Evolutionary conservation across 1,139 yeast species (phyloP), one percentile per base, ranked within the genome.

Genomic region (Blastobotrys apis): DNA sequence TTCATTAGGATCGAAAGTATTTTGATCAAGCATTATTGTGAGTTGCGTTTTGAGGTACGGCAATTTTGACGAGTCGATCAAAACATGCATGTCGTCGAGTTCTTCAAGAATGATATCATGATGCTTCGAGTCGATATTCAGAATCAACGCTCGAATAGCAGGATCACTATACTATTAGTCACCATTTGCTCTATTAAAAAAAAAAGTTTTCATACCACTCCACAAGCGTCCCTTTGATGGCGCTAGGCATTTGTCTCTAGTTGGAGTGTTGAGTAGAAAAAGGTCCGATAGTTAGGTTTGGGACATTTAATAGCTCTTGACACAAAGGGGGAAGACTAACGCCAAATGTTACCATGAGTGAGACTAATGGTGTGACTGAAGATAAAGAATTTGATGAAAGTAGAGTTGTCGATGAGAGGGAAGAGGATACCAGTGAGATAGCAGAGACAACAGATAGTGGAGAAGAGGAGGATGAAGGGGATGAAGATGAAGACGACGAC

Each of bases 51-150:
- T 90, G 45, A 92, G 81, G 57, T 73, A 80, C 30, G 78, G 81
- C 3, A 90, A 84, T 65, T 81, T 83, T 36, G 77, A 76, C 31
- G 82, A 82, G 52, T 85, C 92, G 25, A 92, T 83, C 48, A 92
- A 69, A 23, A 92, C 65, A 64, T 92, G 97, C 1, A 94, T 84
- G 35, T 90, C 97, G 60, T 92, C 97, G 39, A 92, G 72, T 56
- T 90, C 97, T 48, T 81, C 85, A 15, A 82, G 72, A 4, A 88
- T 84, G 3, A 87, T 81, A 48, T 88, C 94, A 44, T 83, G 80
- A 35, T 74, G 68, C 33, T 76, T 77, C 0, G 85, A 68, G 62
- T 88, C 96, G 34, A 88, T 84, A 58, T 82, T 85, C 29, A 90
- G 66, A 3, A 92, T 84, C 42, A 92, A 71, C 0, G 97, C 96